Evolutionary conservation across 306 rosid genomes (phyloP), one percentile per base, ranked within the genome.

Genomic region (Coriaria nepalensis): DNA sequence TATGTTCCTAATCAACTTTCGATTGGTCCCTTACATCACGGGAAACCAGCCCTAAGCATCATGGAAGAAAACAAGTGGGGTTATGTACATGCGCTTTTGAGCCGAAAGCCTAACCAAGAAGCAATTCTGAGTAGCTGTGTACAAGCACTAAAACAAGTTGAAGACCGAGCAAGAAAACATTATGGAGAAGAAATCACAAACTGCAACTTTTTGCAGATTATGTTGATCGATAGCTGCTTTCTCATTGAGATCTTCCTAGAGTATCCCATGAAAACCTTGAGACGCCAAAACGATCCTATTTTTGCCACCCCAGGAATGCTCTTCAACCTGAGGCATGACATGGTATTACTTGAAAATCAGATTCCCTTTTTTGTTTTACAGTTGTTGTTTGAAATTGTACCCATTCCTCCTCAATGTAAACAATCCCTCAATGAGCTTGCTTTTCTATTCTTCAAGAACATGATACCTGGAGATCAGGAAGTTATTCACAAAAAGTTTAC

Each of bases 191-290:
- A 43, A 5, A 35, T 47, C 38, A 5, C 35, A 1, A 50, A 59
- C 35, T 10, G 73, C 20, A n/a, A 65, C 2, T 77, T 77, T 44
- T 44, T 63, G 32, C 66, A 59, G 49, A 63, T 76, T 40, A 56
- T 80, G 78, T 35, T 80, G 35, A 39, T 80, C 37, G 90, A 80
- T 64, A 69, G 74, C 15, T 70, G 81, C 50, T 80, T 76, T 70
- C 47, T 77, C 64, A 78, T 80, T 7, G 90, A 80, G 68, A 67
- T 80, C 0, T 67, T 80, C 64, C 49, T 73, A 9, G 72, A 59
- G 53, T 65, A 45, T 33, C 12, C 68, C 12, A 8, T 59, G 1
- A 76, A 48, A 68, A 65, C 63, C 52, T 56, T 77, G 11, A 57
- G 77, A 51, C 69, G 69, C 14, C 54, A 62, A 34, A 63, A 57